Evolutionary conservation across 2,329 filamentous ascomycete genomes (phyloP).

Genomic region (Pezicula neosporulosa): DNA sequence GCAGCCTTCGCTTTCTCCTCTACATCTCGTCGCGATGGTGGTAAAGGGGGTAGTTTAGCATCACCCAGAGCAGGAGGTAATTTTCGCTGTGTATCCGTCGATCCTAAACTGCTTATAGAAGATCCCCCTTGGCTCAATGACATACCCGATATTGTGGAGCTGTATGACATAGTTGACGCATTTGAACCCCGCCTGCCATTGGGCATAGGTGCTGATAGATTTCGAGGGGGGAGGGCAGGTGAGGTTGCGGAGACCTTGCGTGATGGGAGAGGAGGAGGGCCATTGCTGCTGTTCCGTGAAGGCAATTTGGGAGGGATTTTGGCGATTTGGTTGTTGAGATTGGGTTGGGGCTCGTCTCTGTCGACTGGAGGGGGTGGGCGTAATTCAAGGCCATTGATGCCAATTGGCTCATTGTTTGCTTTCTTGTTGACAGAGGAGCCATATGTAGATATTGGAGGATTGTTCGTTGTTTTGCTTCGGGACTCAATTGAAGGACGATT

Average conservation of each 20-base stretch:
- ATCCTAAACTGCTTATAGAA: slow-evolving; percentile 41
- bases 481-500: slow-evolving; percentile 35
- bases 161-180: slow-evolving; percentile 53
- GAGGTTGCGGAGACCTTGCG: slow-evolving; percentile 34
- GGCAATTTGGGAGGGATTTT: slow-evolving; percentile 20
- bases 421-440: slow-evolving; percentile 20
- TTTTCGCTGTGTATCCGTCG: slow-evolving; percentile 39
- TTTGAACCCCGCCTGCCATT: slow-evolving; percentile 48
- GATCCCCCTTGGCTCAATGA: slow-evolving; percentile 45
- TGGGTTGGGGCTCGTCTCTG: slow-evolving; percentile 15
- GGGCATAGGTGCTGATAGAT: slow-evolving; percentile 34
- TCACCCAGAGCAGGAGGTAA: slow-evolving; percentile 54
- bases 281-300: slow-evolving; percentile 15
- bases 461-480: slow-evolving; percentile 34
- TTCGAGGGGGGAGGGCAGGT: slow-evolving; percentile 49
- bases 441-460: slow-evolving; percentile 27
- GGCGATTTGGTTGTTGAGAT: slow-evolving; percentile 4
- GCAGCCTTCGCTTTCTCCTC: slow-evolving; percentile 40
- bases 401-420: slow-evolving; percentile 21
- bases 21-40: slow-evolving; percentile 50
- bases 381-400: slow-evolving; percentile 13
- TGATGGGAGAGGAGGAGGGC: slow-evolving; percentile 10
- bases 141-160: slow-evolving; percentile 49
- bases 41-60: slow-evolving; percentile 54
- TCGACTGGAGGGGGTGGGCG: slow-evolving; percentile 26